A percentile compares a stretch with the other conserved stretches of the same genome.
Evolutionary conservation across 2,329 filamentous ascomycete genomes (phyloP).

Genomic region (Colletotrichum euphorbiae): DNA sequence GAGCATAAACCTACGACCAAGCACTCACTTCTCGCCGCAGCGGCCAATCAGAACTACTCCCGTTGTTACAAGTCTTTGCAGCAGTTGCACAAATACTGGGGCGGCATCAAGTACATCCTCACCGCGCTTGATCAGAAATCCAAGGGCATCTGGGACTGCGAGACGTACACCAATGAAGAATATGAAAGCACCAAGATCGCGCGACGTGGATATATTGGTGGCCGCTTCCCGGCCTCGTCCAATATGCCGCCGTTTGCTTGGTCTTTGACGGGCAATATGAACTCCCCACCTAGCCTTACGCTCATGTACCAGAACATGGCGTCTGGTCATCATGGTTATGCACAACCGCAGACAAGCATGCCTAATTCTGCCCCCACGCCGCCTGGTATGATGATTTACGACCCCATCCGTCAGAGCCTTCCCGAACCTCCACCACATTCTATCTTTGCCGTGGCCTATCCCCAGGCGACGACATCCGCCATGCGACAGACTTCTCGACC

Average conservation of each 20-base stretch:
- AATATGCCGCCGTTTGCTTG: constrained; percentile 75
- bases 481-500: constrained; percentile 57
- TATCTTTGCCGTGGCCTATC: constrained; percentile 62
- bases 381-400: constrained; percentile 70
- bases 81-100: constrained; percentile 86
- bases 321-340: constrained; percentile 6
- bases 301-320: constrained; percentile 77
- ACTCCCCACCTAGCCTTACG: constrained; percentile 86
- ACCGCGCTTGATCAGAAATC: constrained; percentile 89
- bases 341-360: constrained; percentile 28
- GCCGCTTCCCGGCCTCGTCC: constrained; percentile 61
- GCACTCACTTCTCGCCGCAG: constrained; percentile 81
- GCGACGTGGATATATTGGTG: constrained; percentile 55
- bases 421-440: constrained; percentile 56
- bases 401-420: constrained; percentile 67
- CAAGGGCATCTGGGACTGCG: constrained; percentile 85
- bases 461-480: constrained; percentile 62
- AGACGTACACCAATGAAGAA: constrained; percentile 77
- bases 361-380: constrained; percentile 58
- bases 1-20: constrained; percentile 64
- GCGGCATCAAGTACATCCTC: constrained; percentile 86
- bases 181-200: constrained; percentile 74
- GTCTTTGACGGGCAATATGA: constrained; percentile 88
- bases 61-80: constrained; percentile 86
- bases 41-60: constrained; percentile 88